A percentile compares a stretch with the other conserved stretches of the same genome.
Evolutionary conservation across 176 grass and related monocot genomes (phyloP).

Genomic region (Avena sativa): DNA sequence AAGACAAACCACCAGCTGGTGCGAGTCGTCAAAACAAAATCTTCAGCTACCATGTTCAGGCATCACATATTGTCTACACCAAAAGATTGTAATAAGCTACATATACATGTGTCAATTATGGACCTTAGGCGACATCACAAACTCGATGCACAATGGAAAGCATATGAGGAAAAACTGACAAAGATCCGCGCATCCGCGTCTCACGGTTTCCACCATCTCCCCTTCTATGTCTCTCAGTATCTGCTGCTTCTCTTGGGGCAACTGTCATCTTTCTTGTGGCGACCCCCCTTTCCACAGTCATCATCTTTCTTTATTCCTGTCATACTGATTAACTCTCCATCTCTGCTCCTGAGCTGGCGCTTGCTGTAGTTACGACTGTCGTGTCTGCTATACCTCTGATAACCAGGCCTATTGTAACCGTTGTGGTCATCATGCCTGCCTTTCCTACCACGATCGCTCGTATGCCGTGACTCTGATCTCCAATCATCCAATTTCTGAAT

Average conservation of each 20-base stretch:
- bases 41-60: background rate
- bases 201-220: conserved; percentile 31
- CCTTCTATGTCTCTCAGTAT: conserved; percentile 40
- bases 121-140: background rate
- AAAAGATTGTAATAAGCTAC: background rate
- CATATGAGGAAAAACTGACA: background rate
- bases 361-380: conserved; percentile 49
- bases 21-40: background rate
- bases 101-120: background rate
- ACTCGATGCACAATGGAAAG: background rate
- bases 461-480: conserved; percentile 30
- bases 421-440: conserved; percentile 35
- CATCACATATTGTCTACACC: background rate
- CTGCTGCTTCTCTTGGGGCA: conserved; percentile 44
- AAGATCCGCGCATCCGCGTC: background rate
- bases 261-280: conserved; percentile 40
- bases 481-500: conserved; percentile 43
- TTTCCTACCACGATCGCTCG: conserved; percentile 30
- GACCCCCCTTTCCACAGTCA: conserved; percentile 17
- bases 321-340: conserved; percentile 24
- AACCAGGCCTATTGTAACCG: conserved; percentile 27
- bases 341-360: conserved; percentile 44
- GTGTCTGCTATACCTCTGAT: conserved; percentile 34
- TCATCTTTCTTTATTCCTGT: conserved; percentile 47
- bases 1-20: background rate